phyloP scores from a whole-genome alignment of 352 stramenopile species.

The Phytophthora macrochlamydospora region DNA sequence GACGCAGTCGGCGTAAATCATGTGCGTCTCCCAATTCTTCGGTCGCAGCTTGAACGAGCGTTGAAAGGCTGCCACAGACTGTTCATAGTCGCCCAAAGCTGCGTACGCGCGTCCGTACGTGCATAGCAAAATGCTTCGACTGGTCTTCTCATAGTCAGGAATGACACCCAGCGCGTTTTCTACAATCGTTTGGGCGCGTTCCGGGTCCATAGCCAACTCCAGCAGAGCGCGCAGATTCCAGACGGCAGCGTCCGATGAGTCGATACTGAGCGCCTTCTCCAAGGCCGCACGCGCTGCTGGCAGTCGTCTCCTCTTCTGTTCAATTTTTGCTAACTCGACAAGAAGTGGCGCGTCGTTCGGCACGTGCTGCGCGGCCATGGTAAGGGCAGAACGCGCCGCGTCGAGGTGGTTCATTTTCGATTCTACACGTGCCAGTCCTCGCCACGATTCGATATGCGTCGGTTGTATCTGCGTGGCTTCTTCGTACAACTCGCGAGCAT shows the following conservation, averaged over 20 bases:
- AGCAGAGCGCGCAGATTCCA: constrained; percentile 87
- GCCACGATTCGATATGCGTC: constrained; percentile 72
- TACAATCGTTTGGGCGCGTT: constrained; percentile 74
- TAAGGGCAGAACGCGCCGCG: constrained; percentile 67
- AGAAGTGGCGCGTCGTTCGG: constrained; percentile 71
- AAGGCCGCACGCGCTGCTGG: constrained; percentile 60
- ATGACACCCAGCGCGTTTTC: constrained; percentile 72
- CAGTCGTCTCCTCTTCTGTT: constrained; percentile 72
- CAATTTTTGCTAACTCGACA: constrained; percentile 81
- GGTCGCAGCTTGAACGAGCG: constrained; percentile 78
- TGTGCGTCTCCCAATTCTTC: constrained; percentile 86
- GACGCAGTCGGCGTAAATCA: constrained; percentile 85
- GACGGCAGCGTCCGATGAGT: constrained; percentile 61
- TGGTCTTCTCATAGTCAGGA: constrained; percentile 82
- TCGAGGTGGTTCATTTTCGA: constrained; percentile 62
- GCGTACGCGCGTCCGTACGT: constrained; percentile 82
- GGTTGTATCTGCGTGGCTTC: constrained; percentile 75
- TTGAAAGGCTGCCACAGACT: constrained; percentile 81
- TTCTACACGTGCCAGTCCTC: constrained; percentile 69
- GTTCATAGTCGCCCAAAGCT: constrained; percentile 68
- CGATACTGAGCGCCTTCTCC: constrained; percentile 78
- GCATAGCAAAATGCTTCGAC: constrained; percentile 86
- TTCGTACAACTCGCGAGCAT: constrained; percentile 76
- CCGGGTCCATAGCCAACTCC: constrained; percentile 67
- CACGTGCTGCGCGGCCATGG: constrained; percentile 69